Percentiles rank a stretch among this genome's conserved stretches.
Evolutionary conservation across 108 stramenopile genomes (phyloP).

Genomic region (Nannochloropsis salina): DNA sequence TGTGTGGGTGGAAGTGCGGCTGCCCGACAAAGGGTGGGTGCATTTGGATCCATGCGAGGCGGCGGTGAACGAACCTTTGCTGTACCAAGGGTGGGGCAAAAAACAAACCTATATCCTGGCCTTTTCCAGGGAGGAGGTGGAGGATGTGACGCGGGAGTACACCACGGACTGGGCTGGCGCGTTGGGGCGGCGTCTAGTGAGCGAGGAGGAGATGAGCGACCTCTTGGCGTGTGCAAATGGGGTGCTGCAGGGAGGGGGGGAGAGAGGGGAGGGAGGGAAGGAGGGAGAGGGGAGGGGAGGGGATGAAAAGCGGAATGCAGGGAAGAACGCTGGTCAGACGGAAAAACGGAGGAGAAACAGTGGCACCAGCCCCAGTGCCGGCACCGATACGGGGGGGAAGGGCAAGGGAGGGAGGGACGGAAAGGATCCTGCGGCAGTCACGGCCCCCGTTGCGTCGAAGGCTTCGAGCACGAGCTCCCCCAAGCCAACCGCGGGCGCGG

Average conservation of each 20-base stretch:
- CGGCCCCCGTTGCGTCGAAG: too few relatives aligned
- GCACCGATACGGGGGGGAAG: background rate
- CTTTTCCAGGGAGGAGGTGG: conserved; percentile 27
- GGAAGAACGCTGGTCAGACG: background rate
- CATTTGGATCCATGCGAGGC: conserved; percentile 54
- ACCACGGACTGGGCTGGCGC: conserved; percentile 26
- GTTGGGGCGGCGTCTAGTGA: background rate
- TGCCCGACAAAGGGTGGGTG: conserved; percentile 39
- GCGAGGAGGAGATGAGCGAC: background rate
- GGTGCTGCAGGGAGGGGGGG: background rate
- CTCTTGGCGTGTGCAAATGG: background rate
- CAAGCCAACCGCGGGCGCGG: too few relatives aligned
- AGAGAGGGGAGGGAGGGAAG: background rate
- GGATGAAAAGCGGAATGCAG: background rate
- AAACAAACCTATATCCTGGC: conserved; percentile 51
- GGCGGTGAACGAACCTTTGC: conserved; percentile 47
- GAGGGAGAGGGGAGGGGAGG: background rate
- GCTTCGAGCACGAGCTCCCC: too few relatives aligned
- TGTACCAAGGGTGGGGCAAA: conserved; percentile 51
- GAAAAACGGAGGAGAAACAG: background rate
- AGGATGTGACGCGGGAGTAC: conserved; percentile 41
- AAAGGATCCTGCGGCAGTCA: too few relatives aligned
- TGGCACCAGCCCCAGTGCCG: background rate
- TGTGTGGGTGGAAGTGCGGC: conserved; percentile 37
- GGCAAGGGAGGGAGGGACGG: background rate